A percentile compares a stretch with the other conserved stretches of the same genome.
Conservation (phyloP, 2,329 filamentous ascomycete species). For the Stachybotrys elegans region DNA sequence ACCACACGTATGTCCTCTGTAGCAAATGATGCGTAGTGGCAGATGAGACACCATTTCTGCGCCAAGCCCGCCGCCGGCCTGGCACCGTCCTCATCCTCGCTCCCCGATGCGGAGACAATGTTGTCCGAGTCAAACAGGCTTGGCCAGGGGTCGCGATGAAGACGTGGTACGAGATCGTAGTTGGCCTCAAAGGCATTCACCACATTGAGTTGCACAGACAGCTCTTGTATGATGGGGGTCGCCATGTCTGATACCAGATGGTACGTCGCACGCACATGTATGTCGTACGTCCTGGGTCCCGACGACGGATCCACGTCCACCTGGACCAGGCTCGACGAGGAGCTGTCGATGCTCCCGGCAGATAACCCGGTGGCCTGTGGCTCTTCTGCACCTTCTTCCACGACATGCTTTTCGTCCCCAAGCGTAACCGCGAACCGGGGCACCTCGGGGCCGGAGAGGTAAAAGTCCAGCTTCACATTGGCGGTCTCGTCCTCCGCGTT, state of each 20-base stretch:
- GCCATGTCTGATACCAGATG: conserved; percentile 72
- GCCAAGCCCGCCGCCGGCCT: conserved; percentile 53
- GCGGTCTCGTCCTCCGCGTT: conserved; percentile 84
- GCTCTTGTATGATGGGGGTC: conserved; percentile 72
- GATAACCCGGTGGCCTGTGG: conserved; percentile 35
- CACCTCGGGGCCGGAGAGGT: conserved; percentile 55
- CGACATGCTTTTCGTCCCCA: conserved; percentile 25
- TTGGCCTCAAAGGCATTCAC: conserved; percentile 86
- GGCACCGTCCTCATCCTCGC: conserved; percentile 23
- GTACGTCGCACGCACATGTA: conserved; percentile 73
- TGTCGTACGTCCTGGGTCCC: conserved; percentile 52
- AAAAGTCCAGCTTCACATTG: conserved; percentile 63
- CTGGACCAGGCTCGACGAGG: conserved; percentile 35
- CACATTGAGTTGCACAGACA: conserved; percentile 65
- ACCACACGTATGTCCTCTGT: conserved; percentile 61
- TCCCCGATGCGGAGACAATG: conserved; percentile 25
- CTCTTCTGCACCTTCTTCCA: conserved; percentile 33
- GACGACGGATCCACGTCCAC: conserved; percentile 47
- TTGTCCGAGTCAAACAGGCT: conserved; percentile 69
- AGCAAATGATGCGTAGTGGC: conserved; percentile 72
- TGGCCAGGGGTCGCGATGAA: conserved; percentile 79
- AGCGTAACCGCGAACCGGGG: conserved; percentile 40
- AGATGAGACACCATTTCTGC: conserved; percentile 77
- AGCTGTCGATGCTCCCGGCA: conserved; percentile 43
- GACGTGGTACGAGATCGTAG: conserved; percentile 76